Evolutionary conservation across 2,329 filamentous ascomycete species (phyloP).

Genomic region (Lachnellula hyalina): DNA sequence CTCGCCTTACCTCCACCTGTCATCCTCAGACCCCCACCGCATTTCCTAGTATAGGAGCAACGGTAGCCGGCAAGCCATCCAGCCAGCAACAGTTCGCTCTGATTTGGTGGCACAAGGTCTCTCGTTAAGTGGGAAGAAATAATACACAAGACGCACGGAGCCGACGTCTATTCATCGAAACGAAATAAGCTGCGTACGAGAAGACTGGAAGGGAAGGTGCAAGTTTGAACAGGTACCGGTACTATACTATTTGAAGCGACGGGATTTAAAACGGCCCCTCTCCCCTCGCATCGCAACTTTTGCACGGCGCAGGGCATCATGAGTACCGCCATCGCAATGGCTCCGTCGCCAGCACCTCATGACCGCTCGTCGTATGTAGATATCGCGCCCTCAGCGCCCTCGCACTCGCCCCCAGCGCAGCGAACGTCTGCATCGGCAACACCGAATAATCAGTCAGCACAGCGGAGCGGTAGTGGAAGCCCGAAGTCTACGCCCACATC

Average conservation of each 20-base stretch:
- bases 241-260: conserved; percentile 2
- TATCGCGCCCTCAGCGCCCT: conserved; percentile 34
- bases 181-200: conserved; percentile 10
- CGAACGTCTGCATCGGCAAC: conserved; percentile 33
- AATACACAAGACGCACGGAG: conserved; percentile 23
- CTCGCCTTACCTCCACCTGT: conserved; percentile 2
- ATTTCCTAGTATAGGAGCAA: conserved; percentile 12
- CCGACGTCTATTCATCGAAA: conserved; percentile 7
- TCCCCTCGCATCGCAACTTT: background rate
- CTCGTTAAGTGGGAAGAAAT: conserved; percentile 22
- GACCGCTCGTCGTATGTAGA: conserved; percentile 55
- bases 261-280: background rate
- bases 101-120: conserved; percentile 26
- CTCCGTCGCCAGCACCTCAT: conserved; percentile 61
- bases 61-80: conserved; percentile 12
- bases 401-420: conserved; percentile 28
- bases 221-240: background rate
- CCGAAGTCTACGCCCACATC: conserved; percentile 41
- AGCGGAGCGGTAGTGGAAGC: conserved; percentile 50
- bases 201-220: conserved; percentile 4
- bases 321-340: conserved; percentile 65
- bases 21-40: background rate
- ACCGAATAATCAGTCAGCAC: conserved; percentile 37
- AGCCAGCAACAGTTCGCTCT: conserved; percentile 23
- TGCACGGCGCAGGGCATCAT: conserved; percentile 39